phyloP scores from a whole-genome alignment of 345 rosid genomes.

The Eucalyptus guilfoylei region DNA sequence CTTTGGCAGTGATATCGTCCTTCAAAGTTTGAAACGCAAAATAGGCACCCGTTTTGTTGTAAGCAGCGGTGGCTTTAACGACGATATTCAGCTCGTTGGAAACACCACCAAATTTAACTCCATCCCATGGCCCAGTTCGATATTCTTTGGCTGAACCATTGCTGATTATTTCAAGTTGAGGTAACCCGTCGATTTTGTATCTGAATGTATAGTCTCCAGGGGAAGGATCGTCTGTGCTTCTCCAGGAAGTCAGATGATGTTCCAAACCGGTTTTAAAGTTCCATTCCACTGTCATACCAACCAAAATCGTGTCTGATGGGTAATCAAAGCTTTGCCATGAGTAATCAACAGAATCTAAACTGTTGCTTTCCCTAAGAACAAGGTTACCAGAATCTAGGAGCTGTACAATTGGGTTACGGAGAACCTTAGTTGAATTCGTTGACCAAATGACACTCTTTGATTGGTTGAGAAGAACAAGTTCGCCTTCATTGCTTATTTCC shows the following conservation, averaged over 20 bases:
- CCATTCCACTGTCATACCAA: slow-evolving; percentile 9
- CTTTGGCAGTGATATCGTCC: neutral
- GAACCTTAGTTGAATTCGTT: neutral
- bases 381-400: slow-evolving; percentile 25
- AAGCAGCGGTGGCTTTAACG: neutral
- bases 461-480: neutral
- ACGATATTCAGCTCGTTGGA: neutral
- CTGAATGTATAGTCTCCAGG: slow-evolving; percentile 1
- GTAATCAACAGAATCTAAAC: neutral
- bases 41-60: neutral
- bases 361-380: neutral
- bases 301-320: slow-evolving; percentile 1
- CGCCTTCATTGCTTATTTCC: neutral
- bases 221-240: slow-evolving; percentile 3
- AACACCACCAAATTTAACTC: slow-evolving; percentile 4
- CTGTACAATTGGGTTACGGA: neutral
- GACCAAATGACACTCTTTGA: neutral
- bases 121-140: slow-evolving; percentile 25
- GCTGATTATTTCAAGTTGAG: neutral
- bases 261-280: neutral
- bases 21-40: neutral
- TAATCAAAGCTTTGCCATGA: slow-evolving; percentile 25
- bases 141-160: neutral
- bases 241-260: slow-evolving; percentile 10
- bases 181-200: neutral